Evolutionary conservation across 208 protist species (phyloP), one percentile per base, ranked within the genome.

Genomic region (Strigomonas galati): DNA sequence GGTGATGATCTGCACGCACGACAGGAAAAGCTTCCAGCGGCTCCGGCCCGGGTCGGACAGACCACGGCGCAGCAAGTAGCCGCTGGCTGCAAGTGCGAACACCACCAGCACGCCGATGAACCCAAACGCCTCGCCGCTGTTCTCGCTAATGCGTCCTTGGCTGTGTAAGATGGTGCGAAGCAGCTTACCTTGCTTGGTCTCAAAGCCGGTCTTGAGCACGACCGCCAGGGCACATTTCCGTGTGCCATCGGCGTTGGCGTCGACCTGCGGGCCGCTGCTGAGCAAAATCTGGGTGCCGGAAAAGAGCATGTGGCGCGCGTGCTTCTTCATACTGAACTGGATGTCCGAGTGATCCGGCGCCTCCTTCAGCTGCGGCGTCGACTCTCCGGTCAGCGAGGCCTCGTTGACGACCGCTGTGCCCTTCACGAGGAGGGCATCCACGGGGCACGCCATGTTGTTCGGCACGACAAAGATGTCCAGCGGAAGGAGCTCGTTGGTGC

Each of bases 131-230:
- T 99, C 98, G 30, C 76, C 71, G 71, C 85, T 98, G 67, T 99
- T 98, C 52, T 97, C 97, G 24, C 93, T 98, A 19, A 99, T 79
- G 62, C 95, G 87, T 24, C 98, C 92, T 28, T 97, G 93, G 48
- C 93, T 91, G 78, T 96, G 89, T 43, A 97, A 70, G 64, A 98
- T 97, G 1, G 84, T 97, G 65, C 89, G 86, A n/a, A 98, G 71
- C 40, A 99, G 82, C 72, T 98, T 96, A 14, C 97, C 98, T 76
- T 99, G 98, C 72, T 93, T 85, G 26, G 98, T 99, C 64, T 98
- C 87, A 72, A 99, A 99, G 14, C 99, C 99, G 7, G 98, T 99
- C 59, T 97, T 91, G 10, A 99, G 76, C 32, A 99, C 99, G 73
- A 98, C 97, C 12, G 82, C 97, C 23, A 99, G 65, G 23, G 88